Evolutionary conservation across 768 basidiomycete genomes (phyloP), one percentile per base, ranked within the genome.

Genomic region (Boletellus sp.): DNA sequence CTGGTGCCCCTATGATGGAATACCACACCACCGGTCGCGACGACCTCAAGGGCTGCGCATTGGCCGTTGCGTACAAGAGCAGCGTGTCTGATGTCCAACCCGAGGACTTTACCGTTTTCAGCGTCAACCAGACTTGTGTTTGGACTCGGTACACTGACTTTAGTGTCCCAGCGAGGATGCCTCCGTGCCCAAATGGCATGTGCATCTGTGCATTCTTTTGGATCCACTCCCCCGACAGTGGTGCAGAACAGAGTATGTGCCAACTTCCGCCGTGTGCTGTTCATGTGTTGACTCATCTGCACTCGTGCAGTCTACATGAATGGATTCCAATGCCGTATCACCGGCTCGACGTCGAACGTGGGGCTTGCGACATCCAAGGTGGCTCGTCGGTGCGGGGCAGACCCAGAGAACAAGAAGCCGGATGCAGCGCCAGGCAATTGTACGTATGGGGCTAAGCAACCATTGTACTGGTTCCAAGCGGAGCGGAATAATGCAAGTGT

Each of bases 31-130:
- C 67, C 0, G 80, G 78, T 0, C 42, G 75, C 0, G 63, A 73
- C 46, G 83, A 84, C 55, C 63, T 83, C 32, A 76, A 73, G 43
- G 84, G 85, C 11, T 87, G 85, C 60, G 80, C 78, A 1, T 70
- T 92, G 28, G 86, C 79, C 1, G 90, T 92, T 54, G 78, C 85
- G n/a, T 90, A 92, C 71, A 83, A 86, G 63, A 78, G 67, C 55
- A 72, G 88, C 55, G 78, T 74, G 1, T 68, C 63, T 0, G 56
- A 74, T 0, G 77, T 90, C 7, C 65, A 81, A 58, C 86, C 86
- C 0, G 78, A 74, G 38, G 85, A 89, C 67, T 84, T 90, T 58
- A 77, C 81, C 0, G 71, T 90, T 11, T 89, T 90, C 65, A 84
- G 81, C 49, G 77, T 87, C 12, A 88, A 89, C 60, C 83, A 85